These are phyloP conservation scores for Lentithecium fluviatile DNA, from an alignment of 495 filamentous ascomycete genomes.

Conservation along the genomic window DNA sequence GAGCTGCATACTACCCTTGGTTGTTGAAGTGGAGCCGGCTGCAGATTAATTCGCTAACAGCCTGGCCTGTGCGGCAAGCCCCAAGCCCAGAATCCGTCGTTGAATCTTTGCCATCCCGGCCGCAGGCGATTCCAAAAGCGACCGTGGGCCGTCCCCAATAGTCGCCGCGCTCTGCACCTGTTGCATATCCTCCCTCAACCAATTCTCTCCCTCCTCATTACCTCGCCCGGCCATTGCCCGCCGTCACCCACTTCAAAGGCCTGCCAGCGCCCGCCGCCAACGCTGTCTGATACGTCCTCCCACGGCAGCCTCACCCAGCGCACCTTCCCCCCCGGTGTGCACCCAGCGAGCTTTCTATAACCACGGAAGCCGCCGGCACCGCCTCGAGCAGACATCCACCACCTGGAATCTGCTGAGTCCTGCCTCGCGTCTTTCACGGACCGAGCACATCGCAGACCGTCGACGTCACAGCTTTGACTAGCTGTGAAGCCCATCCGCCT, in stretches of 20 bases:
- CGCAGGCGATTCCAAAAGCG: constrained; percentile 26
- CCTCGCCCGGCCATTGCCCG: constrained; percentile 30
- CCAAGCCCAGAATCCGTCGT: constrained; percentile 13
- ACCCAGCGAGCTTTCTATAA: constrained; percentile 22
- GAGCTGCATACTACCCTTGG: constrained; percentile 1
- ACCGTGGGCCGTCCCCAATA: constrained; percentile 23
- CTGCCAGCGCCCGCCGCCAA: constrained; percentile 8
- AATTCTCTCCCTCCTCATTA: constrained; percentile 18
- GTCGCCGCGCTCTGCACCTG: constrained; percentile 26
- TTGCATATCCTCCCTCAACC: constrained; percentile 25
- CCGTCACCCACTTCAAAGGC: constrained; percentile 25
- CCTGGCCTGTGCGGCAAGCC: constrained; percentile 5
- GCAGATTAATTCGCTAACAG: not conserved
- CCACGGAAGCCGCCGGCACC: constrained; percentile 30
- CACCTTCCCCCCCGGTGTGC: constrained; percentile 13
- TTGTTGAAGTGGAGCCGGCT: not conserved
- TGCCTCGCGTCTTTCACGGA: constrained; percentile 11
- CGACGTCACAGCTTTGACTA: constrained; percentile 44
- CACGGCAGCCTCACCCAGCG: constrained; percentile 11
- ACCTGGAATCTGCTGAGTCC: constrained; percentile 2
- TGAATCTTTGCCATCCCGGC: constrained; percentile 22
- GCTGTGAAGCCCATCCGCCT: constrained; percentile 35
- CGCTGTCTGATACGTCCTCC: constrained; percentile 9
- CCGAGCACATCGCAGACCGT: constrained; percentile 7
- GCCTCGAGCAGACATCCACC: constrained; percentile 9